These are phyloP conservation scores for Botrytis byssoidea DNA, from an alignment of 2,329 filamentous ascomycete genomes.

Conservation along the genomic window DNA sequence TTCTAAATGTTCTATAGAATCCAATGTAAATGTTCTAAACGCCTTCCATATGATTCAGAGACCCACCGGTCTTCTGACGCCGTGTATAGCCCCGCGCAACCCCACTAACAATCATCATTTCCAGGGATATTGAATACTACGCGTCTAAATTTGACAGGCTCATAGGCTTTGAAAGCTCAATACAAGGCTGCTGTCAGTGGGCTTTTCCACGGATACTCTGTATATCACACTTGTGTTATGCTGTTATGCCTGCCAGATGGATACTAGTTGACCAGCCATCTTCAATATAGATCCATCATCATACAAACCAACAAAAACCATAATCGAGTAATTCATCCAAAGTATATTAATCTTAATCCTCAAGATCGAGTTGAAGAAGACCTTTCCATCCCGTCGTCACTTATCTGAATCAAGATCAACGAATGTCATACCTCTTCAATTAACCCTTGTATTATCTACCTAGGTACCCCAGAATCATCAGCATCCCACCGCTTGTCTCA, in stretches of 20 bases:
- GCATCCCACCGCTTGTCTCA: neutral
- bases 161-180: neutral
- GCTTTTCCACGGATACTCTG: neutral
- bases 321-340: neutral
- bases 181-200: neutral
- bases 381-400: neutral
- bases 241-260: neutral
- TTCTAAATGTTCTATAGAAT: neutral
- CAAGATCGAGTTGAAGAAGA: constrained; percentile 1
- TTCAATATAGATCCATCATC: neutral
- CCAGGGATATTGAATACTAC: constrained; percentile 9
- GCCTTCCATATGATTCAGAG: constrained; percentile 4
- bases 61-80: constrained; percentile 10
- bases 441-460: neutral
- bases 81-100: constrained; percentile 17
- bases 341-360: neutral
- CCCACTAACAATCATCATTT: constrained; percentile 10
- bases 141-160: constrained; percentile 17
- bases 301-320: neutral
- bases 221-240: neutral
- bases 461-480: constrained; percentile 1
- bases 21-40: neutral
- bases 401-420: neutral
- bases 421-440: neutral
- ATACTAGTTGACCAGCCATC: constrained; percentile 1